These are phyloP conservation scores for Priceomyces carsonii DNA, from an alignment of 805 yeast species.

Conservation along the genomic window DNA sequence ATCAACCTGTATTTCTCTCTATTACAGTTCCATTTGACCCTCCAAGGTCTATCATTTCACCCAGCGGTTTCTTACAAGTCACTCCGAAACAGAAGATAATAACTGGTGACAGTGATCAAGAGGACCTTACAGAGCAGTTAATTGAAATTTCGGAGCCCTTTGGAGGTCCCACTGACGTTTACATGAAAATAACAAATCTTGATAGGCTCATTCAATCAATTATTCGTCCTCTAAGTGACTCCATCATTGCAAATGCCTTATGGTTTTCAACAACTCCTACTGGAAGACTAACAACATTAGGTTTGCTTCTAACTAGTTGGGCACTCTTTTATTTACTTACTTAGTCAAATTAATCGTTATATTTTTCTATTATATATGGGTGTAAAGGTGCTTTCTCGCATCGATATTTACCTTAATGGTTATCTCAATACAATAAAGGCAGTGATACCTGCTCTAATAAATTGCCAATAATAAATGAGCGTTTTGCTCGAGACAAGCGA, in stretches of 20 bases:
- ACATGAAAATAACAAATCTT: constrained; percentile 32
- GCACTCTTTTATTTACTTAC: constrained; percentile 2
- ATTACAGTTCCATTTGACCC: constrained; percentile 47
- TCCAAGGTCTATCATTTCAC: constrained; percentile 33
- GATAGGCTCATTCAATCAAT: constrained; percentile 27
- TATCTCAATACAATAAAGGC: neutral
- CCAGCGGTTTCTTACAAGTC: constrained; percentile 30
- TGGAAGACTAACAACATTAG: constrained; percentile 31
- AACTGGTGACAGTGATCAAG: constrained; percentile 12
- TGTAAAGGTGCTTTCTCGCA: constrained; percentile 3
- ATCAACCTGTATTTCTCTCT: constrained; percentile 68
- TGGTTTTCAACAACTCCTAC: constrained; percentile 34
- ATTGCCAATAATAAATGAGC: constrained; percentile 29
- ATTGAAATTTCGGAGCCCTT: constrained; percentile 17
- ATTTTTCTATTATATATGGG: neutral
- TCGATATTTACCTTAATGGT: constrained; percentile 4
- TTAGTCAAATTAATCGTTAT: neutral
- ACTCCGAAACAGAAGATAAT: constrained; percentile 14
- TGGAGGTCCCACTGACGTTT: constrained; percentile 43
- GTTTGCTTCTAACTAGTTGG: constrained; percentile 15
- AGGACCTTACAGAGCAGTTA: constrained; percentile 10
- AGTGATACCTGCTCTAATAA: too few species aligned
- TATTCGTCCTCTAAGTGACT: constrained; percentile 29
- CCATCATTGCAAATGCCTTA: constrained; percentile 31
- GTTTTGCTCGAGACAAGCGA: constrained; percentile 36